Percentiles rank a stretch among this genome's conserved stretches.
These are phyloP conservation scores for Zygosaccharomyces bailii DNA, from an alignment of 805 yeast genomes.

Conservation along the genomic window DNA sequence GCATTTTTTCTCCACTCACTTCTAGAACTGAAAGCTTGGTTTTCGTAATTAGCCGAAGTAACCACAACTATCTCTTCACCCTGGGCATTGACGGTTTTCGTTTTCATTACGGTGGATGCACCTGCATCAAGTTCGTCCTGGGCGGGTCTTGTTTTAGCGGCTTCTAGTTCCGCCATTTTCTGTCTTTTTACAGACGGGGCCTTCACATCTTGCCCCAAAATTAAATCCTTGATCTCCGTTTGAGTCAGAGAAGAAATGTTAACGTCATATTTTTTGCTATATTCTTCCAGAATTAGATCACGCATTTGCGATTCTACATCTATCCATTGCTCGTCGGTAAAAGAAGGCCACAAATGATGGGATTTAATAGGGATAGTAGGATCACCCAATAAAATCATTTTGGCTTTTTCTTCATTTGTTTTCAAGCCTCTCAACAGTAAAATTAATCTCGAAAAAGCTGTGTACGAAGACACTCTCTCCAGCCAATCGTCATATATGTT, in stretches of 20 bases:
- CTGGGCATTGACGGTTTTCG: conserved; percentile 83
- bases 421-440: conserved; percentile 79
- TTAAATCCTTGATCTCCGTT: conserved; percentile 88
- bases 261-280: conserved; percentile 79
- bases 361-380: conserved; percentile 62
- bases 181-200: conserved; percentile 89
- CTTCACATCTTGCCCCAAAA: conserved; percentile 87
- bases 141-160: conserved; percentile 40
- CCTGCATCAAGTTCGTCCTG: conserved; percentile 41
- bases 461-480: conserved; percentile 72
- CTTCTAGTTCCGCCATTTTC: conserved; percentile 72
- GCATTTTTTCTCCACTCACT: conserved; percentile 92
- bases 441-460: conserved; percentile 88
- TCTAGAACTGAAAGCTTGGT: conserved; percentile 73
- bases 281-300: conserved; percentile 81
- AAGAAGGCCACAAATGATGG: conserved; percentile 92
- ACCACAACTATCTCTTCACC: conserved; percentile 96
- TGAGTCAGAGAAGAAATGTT: conserved; percentile 86
- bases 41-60: conserved; percentile 86
- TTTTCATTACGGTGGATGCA: conserved; percentile 71
- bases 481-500: conserved; percentile 96
- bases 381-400: conserved; percentile 72
- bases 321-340: conserved; percentile 86
- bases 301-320: conserved; percentile 82
- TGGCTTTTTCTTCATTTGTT: conserved; percentile 72